Base-by-base conservation (phyloP, 139 green algal genomes). In the Penium margaritaceum region DNA sequence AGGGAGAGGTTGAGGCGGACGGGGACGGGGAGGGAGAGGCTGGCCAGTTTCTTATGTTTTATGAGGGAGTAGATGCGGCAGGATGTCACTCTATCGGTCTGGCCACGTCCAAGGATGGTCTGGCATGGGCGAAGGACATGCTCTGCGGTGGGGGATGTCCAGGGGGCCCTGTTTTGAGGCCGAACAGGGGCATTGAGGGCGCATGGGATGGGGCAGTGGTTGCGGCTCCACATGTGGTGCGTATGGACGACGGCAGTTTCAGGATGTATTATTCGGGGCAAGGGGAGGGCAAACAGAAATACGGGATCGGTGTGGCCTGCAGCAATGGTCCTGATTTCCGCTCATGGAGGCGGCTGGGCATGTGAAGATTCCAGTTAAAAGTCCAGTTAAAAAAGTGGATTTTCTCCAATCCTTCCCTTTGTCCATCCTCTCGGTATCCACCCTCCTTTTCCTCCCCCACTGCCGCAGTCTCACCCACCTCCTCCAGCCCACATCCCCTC, bases 31-130 rank as follows among this genome's bases (percentile, higher is more conserved):
- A n/a, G n/a, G 36, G 36, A 64, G 12, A 41, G 7, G 55, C 35
- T 37, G 55, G 36, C 12, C 9, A 41, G 19, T 64, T 64, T 64
- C 30, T 64, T 9, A 64, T 64, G 55, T 64, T 64, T 64, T 64
- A 64, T 64, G 55, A 64, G 55, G 55, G 55, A 64, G 55, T 64
- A 6, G 36, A 32, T 37, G 30, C 30, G 55, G 55, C 35, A 41
- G 55, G 55, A 9, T 64, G 35, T 32, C 55, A 64, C 9, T 6
- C 55, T 9, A 64, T 64, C 37, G 55, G 55, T 9, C 30, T 64
- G 12, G 55, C 55, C 6, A 64, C 55, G 30, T 64, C 55, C 19
- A 64, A 32, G 55, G 55, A 64, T 64, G 55, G 55, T 32, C 55
- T 64, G 7, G 55, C 19, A 32, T 64, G 55, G 55, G 36, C 55